phyloP scores from a whole-genome alignment of 1,284 basidiomycete species.

The Exsudoporus floridanus region DNA sequence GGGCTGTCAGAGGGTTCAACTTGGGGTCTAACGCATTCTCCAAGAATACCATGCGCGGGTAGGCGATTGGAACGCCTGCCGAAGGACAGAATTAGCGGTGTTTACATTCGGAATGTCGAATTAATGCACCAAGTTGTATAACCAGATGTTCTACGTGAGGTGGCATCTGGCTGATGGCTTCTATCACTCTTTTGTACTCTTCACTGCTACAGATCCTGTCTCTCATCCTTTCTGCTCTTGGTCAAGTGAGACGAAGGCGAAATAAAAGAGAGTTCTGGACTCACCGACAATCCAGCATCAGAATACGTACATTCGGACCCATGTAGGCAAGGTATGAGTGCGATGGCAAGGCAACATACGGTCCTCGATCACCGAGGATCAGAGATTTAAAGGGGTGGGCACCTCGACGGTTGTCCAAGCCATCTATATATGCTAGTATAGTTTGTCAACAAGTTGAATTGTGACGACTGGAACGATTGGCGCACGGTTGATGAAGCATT shows the following conservation, averaged over 20 bases:
- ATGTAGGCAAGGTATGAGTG: conserved; percentile 79
- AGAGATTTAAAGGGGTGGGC: conserved; percentile 68
- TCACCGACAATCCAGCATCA: conserved; percentile 84
- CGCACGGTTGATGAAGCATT: conserved; percentile 83
- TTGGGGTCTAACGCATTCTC: conserved; percentile 77
- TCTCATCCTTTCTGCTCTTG: conserved; percentile 84
- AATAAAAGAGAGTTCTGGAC: conserved; percentile 14
- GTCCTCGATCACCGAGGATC: conserved; percentile 74
- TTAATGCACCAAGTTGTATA: conserved; percentile 64
- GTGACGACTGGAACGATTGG: neutral
- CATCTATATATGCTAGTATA: conserved; percentile 67
- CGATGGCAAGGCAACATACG: conserved; percentile 76
- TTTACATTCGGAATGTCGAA: neutral
- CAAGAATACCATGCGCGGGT: conserved; percentile 91
- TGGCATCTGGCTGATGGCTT: conserved; percentile 58
- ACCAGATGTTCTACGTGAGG: conserved; percentile 75
- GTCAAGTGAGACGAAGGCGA: conserved; percentile 1
- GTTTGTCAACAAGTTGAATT: conserved; percentile 14
- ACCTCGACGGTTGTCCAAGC: conserved; percentile 55
- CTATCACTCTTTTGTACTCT: conserved; percentile 76
- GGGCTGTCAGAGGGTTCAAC: conserved; percentile 76
- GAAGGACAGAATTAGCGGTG: conserved; percentile 10
- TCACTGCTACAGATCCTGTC: conserved; percentile 72
- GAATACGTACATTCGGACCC: conserved; percentile 68
- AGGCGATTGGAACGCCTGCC: conserved; percentile 80